phyloP scores from a whole-genome alignment of 2,329 filamentous ascomycete species.

The Fusarium neocosmosporiellum region DNA sequence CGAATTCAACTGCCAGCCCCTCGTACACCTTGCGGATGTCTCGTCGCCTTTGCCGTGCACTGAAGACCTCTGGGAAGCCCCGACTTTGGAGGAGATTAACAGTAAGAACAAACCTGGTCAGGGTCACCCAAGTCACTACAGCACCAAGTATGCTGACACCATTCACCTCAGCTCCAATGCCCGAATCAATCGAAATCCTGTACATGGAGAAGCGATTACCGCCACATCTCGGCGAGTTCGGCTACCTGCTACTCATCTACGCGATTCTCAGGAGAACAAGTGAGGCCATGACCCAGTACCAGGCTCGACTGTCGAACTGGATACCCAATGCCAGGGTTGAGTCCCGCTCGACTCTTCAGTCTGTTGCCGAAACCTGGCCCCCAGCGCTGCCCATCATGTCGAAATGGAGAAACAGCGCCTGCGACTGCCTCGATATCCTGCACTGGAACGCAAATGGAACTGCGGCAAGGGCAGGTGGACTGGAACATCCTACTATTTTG shows the following conservation, averaged over 20 bases:
- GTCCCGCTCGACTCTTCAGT: conserved; percentile 3
- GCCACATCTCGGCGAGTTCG: conserved; percentile 30
- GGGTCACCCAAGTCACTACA: background rate
- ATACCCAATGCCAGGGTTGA: conserved; percentile 26
- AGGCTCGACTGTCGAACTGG: conserved; percentile 22
- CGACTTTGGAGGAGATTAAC: background rate
- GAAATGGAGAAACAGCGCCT: conserved; percentile 35
- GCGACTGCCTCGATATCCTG: conserved; percentile 31
- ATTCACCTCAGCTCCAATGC: background rate
- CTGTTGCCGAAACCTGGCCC: conserved; percentile 24
- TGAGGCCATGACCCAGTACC: conserved; percentile 22
- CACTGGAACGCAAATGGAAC: conserved; percentile 33
- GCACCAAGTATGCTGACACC: background rate
- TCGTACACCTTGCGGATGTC: background rate
- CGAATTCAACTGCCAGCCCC: background rate
- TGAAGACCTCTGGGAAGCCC: background rate
- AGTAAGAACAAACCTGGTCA: background rate
- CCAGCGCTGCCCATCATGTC: conserved; percentile 24
- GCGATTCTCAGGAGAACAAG: conserved; percentile 17
- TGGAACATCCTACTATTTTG: conserved; percentile 33
- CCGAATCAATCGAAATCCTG: conserved; percentile 25
- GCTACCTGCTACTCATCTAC: conserved; percentile 26
- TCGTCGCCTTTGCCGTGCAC: background rate
- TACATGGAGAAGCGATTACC: conserved; percentile 32
- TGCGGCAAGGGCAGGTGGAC: conserved; percentile 29